Conservation (phyloP, 2,329 filamentous ascomycete species). For the Pseudofabraea citricarpa region DNA sequence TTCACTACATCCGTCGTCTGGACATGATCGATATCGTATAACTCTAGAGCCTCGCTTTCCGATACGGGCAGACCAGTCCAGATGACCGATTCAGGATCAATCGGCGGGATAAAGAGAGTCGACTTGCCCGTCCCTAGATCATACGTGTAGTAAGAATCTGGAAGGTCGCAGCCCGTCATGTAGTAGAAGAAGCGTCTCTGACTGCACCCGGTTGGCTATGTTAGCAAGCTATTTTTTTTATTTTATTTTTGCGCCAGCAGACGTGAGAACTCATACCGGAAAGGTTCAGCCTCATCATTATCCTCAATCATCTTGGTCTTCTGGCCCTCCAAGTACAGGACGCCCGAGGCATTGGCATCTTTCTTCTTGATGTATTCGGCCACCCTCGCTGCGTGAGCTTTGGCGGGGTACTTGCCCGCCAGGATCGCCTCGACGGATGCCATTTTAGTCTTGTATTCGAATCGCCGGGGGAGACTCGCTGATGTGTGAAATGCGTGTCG, state of each 20-base stretch:
- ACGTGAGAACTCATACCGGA: slow-evolving; percentile 59
- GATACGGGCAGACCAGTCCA: slow-evolving; percentile 88
- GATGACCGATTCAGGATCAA: slow-evolving; percentile 83
- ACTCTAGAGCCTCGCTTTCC: slow-evolving; percentile 65
- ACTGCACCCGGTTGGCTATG: too few relatives aligned
- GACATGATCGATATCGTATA: slow-evolving; percentile 80
- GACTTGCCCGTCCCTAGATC: slow-evolving; percentile 68
- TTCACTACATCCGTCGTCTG: slow-evolving; percentile 71
- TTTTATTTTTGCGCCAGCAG: too few relatives aligned
- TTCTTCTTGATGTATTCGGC: slow-evolving; percentile 69
- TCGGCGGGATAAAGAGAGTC: slow-evolving; percentile 85
- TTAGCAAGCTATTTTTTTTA: too few relatives aligned
- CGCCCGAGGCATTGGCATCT: slow-evolving; percentile 59
- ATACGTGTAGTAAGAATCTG: slow-evolving; percentile 78
- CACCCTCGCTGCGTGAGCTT: slow-evolving; percentile 81
- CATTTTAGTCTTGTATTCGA: slow-evolving; percentile 16
- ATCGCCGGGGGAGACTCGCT: too few relatives aligned
- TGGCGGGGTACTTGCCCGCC: slow-evolving; percentile 71
- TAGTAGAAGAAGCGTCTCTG: slow-evolving; percentile 96
- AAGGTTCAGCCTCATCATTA: slow-evolving; percentile 77
- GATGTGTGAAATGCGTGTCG: too few relatives aligned
- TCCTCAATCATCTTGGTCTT: slow-evolving; percentile 81
- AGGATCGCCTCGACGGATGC: slow-evolving; percentile 35
- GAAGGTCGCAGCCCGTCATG: slow-evolving; percentile 74
- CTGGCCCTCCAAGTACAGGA: slow-evolving; percentile 86